Evolutionary conservation across 1,284 basidiomycete genomes (phyloP), one percentile per base, ranked within the genome.

Genomic region (Golubevia pallescens): DNA sequence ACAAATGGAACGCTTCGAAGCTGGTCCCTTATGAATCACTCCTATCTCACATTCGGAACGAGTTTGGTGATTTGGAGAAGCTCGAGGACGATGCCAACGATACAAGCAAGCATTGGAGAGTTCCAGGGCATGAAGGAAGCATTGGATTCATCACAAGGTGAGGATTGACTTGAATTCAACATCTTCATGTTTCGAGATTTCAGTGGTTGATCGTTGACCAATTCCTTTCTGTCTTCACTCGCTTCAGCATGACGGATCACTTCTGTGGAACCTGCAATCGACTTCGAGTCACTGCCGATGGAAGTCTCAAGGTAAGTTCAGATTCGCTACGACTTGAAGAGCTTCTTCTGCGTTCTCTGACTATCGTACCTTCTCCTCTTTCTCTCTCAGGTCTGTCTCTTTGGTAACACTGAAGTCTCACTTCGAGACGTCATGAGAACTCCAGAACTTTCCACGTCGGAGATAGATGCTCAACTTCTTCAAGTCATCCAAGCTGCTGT

Each of bases 231-330:
- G 52, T 6, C 48, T n/a, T 56, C 54, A 13, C 54, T 7, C 20
- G 7, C 55, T 13, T 23, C 64, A 78, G 78, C 57, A 81, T 81
- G 78, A 94, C 93, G 32, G 93, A 95, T 84, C 93, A 94, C 86
- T 94, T 95, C 80, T 95, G 93, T 85, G 89, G 90, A 2, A 91
- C 91, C 1, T 95, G 93, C 86, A 94, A 94, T 80, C 89, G 93
- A 69, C 87, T 95, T 63, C 89, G 94, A 54, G 88, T 95, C 60
- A 94, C 92, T 34, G 92, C 93, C 14, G 93, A 95, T 80, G 93
- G 94, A 3, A 90, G 94, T 82, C 92, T 95, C 78, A 95, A 95
- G 89, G 93, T 90, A 75, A 75, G 86, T 59, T 24, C 48, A 57
- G 61, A 3, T n/a, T 24, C n/a, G n/a, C n/a, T n/a, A n/a, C n/a